Conservation (phyloP, 805 yeast genomes). For the Yarrowia sp. region DNA sequence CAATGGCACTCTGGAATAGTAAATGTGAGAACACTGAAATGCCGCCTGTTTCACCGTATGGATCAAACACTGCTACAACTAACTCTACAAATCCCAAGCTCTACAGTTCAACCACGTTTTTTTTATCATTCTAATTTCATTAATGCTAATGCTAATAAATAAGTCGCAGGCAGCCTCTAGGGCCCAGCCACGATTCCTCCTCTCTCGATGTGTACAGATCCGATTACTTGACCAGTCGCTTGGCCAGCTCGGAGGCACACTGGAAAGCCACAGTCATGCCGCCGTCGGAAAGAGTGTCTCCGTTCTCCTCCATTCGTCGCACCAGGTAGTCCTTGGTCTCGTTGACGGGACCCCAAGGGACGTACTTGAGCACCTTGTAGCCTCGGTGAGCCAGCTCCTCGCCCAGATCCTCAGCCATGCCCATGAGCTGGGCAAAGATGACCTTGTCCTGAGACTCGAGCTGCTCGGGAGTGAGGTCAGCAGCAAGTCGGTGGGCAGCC, state of each 20-base stretch:
- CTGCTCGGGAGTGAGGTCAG: slow-evolving; percentile 31
- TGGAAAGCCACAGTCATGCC: slow-evolving; percentile 34
- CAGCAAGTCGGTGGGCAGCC: slow-evolving; percentile 57
- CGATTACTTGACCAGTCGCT: slow-evolving; percentile 26
- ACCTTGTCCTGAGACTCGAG: slow-evolving; percentile 42
- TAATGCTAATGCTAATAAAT: slow-evolving; percentile 25
- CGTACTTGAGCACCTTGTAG: slow-evolving; percentile 82
- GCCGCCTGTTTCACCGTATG: too few species aligned
- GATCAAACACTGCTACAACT: too few species aligned
- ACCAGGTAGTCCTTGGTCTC: slow-evolving; percentile 88
- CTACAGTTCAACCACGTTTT: neutral
- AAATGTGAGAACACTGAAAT: too few species aligned
- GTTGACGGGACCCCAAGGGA: slow-evolving; percentile 96
- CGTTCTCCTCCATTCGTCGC: slow-evolving; percentile 92
- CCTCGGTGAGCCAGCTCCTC: slow-evolving; percentile 65
- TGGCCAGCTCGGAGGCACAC: slow-evolving; percentile 31
- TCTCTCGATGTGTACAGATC: neutral
- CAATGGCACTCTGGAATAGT: too few species aligned
- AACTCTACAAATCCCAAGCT: too few species aligned
- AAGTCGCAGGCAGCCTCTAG: neutral
- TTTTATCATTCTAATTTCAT: neutral
- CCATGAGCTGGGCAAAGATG: slow-evolving; percentile 84
- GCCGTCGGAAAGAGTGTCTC: slow-evolving; percentile 75
- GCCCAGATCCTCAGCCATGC: slow-evolving; percentile 93
- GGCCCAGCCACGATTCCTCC: neutral